Percentiles rank a stretch among this genome's conserved stretches.
Evolutionary conservation across 331 rosid species (phyloP).

Genomic region (Quercus phellos): DNA sequence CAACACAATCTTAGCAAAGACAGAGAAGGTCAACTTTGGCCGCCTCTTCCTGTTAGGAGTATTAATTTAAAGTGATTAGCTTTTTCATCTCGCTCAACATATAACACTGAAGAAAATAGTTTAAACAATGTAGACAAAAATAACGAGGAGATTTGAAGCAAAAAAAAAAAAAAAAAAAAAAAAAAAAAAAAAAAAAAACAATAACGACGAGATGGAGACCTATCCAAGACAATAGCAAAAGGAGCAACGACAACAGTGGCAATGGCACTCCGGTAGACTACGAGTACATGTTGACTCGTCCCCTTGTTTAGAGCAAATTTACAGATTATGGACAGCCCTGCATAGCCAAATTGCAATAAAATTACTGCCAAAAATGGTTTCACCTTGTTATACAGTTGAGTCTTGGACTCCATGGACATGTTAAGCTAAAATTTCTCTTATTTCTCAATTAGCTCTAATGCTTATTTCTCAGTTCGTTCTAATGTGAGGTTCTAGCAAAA

Average conservation of each 20-base stretch:
- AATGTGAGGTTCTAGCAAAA: neutral
- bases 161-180: neutral
- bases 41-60: constrained; percentile 30
- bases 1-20: constrained; percentile 26
- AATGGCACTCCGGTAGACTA: constrained; percentile 35
- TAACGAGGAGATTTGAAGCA: neutral
- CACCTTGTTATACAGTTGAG: neutral
- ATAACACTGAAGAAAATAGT: neutral
- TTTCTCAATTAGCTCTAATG: neutral
- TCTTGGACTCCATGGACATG: constrained; percentile 14
- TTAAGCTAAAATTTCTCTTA: neutral
- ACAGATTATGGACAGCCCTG: constrained; percentile 37
- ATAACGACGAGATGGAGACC: constrained; percentile 14
- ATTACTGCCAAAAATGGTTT: constrained; percentile 35
- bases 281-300: constrained; percentile 33
- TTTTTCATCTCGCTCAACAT: neutral
- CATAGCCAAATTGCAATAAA: constrained; percentile 22
- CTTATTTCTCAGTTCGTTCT: neutral
- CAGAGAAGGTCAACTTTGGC: constrained; percentile 34
- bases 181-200: neutral
- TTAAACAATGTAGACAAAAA: neutral
- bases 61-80: neutral
- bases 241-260: constrained; percentile 42
- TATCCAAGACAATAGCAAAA: constrained; percentile 44
- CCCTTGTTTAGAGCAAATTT: constrained; percentile 22